Conservation (phyloP, 208 protist species). For the Porcisia hertigi region DNA sequence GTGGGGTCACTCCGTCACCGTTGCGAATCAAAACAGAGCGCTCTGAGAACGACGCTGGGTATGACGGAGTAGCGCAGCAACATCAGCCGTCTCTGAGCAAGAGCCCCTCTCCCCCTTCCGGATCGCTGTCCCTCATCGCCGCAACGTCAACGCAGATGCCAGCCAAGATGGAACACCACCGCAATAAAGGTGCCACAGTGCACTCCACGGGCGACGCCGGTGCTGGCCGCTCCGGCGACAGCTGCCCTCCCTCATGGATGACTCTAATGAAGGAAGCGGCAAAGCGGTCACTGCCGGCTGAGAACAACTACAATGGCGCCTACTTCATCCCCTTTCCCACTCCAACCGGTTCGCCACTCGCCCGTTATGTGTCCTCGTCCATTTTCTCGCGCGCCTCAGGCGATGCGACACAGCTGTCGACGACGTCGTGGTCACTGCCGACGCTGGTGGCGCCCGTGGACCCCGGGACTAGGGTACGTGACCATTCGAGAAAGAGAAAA, state of each 20-base stretch:
- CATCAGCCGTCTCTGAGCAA: neutral
- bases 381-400: neutral
- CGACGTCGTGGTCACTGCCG: neutral
- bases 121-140: neutral
- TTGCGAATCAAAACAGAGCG: slow-evolving; percentile 1
- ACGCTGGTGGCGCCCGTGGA: neutral
- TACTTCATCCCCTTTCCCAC: slow-evolving; percentile 26
- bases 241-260: slow-evolving; percentile 18
- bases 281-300: neutral
- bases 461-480: neutral
- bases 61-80: neutral
- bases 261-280: slow-evolving; percentile 8
- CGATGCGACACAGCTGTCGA: neutral
- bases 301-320: slow-evolving; percentile 13
- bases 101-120: neutral
- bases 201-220: neutral
- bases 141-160: neutral
- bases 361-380: slow-evolving; percentile 19
- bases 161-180: neutral
- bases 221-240: neutral
- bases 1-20: neutral
- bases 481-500: neutral
- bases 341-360: slow-evolving; percentile 20
- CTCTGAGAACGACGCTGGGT: neutral
- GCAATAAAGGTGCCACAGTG: neutral